Evolutionary conservation across 2,329 filamentous ascomycete genomes (phyloP).

Genomic region (Fusarium lateritium): DNA sequence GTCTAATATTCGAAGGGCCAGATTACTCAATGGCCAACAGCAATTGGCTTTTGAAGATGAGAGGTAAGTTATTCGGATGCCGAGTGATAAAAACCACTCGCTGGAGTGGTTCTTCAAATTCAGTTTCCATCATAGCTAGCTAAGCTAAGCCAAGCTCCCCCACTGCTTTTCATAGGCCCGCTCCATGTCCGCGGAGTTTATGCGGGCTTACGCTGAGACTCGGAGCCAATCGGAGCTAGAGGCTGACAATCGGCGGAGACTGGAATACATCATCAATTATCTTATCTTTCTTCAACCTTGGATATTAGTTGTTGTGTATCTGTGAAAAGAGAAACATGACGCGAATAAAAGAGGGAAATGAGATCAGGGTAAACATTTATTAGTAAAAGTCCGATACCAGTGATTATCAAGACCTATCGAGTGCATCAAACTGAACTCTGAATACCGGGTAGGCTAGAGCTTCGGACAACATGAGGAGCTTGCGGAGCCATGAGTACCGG

Average conservation of each 20-base stretch:
- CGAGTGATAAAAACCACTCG: conserved; percentile 30
- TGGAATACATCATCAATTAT: conserved; percentile 11
- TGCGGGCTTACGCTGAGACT: conserved; percentile 29
- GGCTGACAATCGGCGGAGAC: conserved; percentile 24
- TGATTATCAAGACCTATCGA: too few species aligned
- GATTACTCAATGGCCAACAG: not conserved
- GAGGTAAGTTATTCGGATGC: not conserved
- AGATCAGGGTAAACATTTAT: too few species aligned
- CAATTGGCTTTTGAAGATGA: not conserved
- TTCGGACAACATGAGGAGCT: conserved; percentile 21
- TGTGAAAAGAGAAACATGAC: not conserved
- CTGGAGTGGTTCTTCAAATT: conserved; percentile 20
- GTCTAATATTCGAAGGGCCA: not conserved
- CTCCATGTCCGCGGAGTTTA: conserved; percentile 34
- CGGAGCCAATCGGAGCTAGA: conserved; percentile 32
- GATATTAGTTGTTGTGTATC: conserved; percentile 3
- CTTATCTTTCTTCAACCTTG: not conserved
- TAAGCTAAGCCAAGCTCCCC: conserved; percentile 26
- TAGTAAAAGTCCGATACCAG: too few species aligned
- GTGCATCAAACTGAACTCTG: not conserved
- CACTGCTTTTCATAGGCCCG: conserved; percentile 17
- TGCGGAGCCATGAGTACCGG: not conserved
- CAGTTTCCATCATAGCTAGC: conserved; percentile 18
- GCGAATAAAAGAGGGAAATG: too few species aligned
- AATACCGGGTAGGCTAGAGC: not conserved